Percentiles rank a stretch among this genome's conserved stretches.
These are phyloP conservation scores for Carex scoparia DNA, from an alignment of 176 grass and related monocot genomes.

Conservation along the genomic window DNA sequence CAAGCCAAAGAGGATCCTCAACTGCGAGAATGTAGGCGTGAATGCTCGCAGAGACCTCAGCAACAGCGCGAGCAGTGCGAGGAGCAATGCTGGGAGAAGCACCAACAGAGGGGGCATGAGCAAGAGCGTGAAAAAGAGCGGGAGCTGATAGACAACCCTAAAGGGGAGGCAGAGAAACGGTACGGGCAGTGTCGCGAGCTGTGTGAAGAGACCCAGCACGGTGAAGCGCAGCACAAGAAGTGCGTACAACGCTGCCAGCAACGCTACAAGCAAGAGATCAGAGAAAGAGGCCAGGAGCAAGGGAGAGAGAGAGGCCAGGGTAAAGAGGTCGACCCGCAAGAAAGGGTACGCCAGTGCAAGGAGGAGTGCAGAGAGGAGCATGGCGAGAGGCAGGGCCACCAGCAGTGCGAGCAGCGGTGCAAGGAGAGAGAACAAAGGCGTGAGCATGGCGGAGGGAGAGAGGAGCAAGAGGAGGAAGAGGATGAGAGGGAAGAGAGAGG, in stretches of 20 bases:
- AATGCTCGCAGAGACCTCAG: slow-evolving; percentile 9
- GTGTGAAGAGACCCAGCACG: neutral
- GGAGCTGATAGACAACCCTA: neutral
- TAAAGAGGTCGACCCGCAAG: neutral
- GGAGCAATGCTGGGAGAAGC: neutral
- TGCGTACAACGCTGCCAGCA: slow-evolving; percentile 22
- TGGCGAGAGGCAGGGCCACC: neutral
- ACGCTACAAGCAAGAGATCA: neutral
- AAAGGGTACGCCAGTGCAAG: slow-evolving; percentile 4
- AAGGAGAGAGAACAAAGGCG: neutral
- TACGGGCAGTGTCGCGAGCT: neutral
- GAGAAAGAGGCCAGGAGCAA: neutral
- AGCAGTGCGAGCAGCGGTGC: slow-evolving; percentile 17
- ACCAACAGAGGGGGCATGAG: slow-evolving; percentile 5
- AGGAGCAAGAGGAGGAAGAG: neutral
- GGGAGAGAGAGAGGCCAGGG: neutral
- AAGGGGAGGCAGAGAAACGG: neutral
- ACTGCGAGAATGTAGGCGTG: neutral
- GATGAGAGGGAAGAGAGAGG: neutral
- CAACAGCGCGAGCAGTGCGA: neutral
- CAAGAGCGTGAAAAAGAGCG: slow-evolving; percentile 8
- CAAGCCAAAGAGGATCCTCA: slow-evolving; percentile 9
- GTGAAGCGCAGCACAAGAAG: neutral
- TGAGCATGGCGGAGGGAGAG: neutral
- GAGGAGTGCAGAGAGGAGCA: slow-evolving; percentile 3